Conservation (phyloP, 208 protist species). For the Trypanosoma grayi region DNA sequence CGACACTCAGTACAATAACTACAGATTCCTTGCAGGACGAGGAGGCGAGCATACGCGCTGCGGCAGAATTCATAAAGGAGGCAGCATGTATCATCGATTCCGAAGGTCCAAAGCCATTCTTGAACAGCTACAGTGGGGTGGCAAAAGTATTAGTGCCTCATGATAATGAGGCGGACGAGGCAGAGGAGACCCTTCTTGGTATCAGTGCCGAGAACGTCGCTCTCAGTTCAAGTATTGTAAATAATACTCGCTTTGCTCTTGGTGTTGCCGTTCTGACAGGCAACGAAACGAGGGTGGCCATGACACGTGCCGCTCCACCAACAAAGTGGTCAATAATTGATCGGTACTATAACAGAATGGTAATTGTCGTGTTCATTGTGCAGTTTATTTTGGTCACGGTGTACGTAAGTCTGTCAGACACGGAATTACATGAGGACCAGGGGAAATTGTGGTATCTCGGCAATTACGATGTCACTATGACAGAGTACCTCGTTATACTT, state of each 20-base stretch:
- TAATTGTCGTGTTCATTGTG: slow-evolving; percentile 86
- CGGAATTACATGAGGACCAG: slow-evolving; percentile 27
- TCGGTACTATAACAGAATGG: slow-evolving; percentile 66
- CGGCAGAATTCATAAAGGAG: slow-evolving; percentile 43
- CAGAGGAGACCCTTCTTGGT: slow-evolving; percentile 10
- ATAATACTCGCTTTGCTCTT: slow-evolving; percentile 82
- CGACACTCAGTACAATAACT: slow-evolving; percentile 38
- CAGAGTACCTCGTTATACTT: slow-evolving; percentile 67
- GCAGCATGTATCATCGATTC: slow-evolving; percentile 35
- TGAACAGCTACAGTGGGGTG: slow-evolving; percentile 48
- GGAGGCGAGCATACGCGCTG: slow-evolving; percentile 66
- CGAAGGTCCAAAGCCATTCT: slow-evolving; percentile 62
- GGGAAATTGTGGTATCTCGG: slow-evolving; percentile 64
- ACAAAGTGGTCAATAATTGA: slow-evolving; percentile 93
- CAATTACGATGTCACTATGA: slow-evolving; percentile 19
- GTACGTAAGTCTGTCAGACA: slow-evolving; percentile 61
- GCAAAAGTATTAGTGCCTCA: slow-evolving; percentile 26
- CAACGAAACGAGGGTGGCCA: slow-evolving; percentile 89
- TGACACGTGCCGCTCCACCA: slow-evolving; percentile 71
- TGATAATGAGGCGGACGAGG: slow-evolving; percentile 3
- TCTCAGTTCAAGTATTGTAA: slow-evolving; percentile 63
- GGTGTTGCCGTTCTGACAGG: slow-evolving; percentile 92
- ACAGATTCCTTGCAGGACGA: slow-evolving; percentile 88
- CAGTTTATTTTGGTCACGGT: slow-evolving; percentile 80
- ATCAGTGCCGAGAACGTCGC: slow-evolving; percentile 74